Percentiles rank a stretch among this genome's conserved stretches.
These are phyloP conservation scores for Bassia scoparia DNA, from an alignment of 148 eudicot genomes.

Conservation along the genomic window DNA sequence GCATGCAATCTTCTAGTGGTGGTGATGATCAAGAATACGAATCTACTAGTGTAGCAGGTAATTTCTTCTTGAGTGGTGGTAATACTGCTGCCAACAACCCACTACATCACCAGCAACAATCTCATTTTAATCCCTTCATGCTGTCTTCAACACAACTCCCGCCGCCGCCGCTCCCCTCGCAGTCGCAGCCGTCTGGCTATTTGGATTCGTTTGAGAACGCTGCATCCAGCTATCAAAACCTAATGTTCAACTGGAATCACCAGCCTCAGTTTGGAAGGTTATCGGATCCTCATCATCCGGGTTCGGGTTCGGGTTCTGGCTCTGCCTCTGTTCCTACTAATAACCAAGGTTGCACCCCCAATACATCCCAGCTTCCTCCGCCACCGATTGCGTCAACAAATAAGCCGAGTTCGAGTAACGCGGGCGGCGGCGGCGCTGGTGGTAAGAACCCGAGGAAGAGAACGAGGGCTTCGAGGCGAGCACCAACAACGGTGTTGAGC, in stretches of 20 bases:
- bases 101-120: not conserved
- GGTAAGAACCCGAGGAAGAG: constrained; percentile 66
- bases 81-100: not conserved
- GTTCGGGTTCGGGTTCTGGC: not conserved
- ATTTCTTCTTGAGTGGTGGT: constrained; percentile 5
- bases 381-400: not conserved
- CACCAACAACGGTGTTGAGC: constrained; percentile 83
- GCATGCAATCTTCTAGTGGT: constrained; percentile 65
- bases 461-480: constrained; percentile 72
- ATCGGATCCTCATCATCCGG: not conserved
- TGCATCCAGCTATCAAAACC: constrained; percentile 6
- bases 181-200: not conserved
- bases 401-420: not conserved
- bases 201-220: constrained; percentile 9
- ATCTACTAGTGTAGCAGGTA: constrained; percentile 32
- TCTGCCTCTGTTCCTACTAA: not conserved
- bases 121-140: constrained; percentile 1
- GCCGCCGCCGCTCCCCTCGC: not conserved
- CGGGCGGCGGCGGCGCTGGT: not conserved
- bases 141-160: constrained; percentile 4
- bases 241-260: constrained; percentile 17
- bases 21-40: constrained; percentile 47
- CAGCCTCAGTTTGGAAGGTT: not conserved
- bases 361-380: not conserved
- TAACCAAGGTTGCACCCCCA: constrained; percentile 13